phyloP scores from a whole-genome alignment of 2,329 filamentous ascomycete species.

The Aureobasidium sp. region DNA sequence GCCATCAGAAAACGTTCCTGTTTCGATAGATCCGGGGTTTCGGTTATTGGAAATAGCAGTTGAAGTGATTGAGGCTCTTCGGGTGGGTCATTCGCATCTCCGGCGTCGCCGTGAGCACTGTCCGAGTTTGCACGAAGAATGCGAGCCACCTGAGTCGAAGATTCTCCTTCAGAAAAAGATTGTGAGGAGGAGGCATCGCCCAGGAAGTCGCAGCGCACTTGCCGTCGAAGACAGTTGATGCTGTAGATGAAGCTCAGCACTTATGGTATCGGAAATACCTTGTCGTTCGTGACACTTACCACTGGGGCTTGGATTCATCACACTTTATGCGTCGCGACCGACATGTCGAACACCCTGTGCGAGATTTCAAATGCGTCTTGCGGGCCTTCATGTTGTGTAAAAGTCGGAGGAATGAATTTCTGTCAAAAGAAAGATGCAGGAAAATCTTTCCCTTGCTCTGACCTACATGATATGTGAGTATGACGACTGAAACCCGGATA shows the following conservation, averaged over 20 bases:
- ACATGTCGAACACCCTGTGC: constrained; percentile 9
- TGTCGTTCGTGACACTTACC: not conserved
- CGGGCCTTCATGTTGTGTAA: constrained; percentile 5
- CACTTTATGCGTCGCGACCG: not conserved
- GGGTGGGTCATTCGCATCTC: not conserved
- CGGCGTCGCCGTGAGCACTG: not conserved
- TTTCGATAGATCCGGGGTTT: not conserved
- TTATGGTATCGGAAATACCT: not conserved
- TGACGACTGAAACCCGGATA: not conserved
- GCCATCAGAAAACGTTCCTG: constrained; percentile 8
- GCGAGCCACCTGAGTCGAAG: not conserved
- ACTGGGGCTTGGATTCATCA: constrained; percentile 9
- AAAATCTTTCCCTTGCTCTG: not conserved
- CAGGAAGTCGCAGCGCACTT: constrained; percentile 4
- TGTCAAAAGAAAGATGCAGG: not conserved
- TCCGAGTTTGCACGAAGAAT: not conserved
- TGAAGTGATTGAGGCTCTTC: constrained; percentile 4
- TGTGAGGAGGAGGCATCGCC: not conserved
- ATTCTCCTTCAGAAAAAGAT: not conserved
- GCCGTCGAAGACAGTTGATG: constrained; percentile 8
- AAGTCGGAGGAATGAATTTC: not conserved
- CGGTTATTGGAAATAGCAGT: not conserved
- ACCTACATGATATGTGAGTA: not conserved
- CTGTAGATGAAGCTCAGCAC: not conserved
- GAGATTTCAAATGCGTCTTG: constrained; percentile 11